Evolutionary conservation across 73 alveolate genomes (phyloP).

Genomic region (Paramecium primaurelia): DNA sequence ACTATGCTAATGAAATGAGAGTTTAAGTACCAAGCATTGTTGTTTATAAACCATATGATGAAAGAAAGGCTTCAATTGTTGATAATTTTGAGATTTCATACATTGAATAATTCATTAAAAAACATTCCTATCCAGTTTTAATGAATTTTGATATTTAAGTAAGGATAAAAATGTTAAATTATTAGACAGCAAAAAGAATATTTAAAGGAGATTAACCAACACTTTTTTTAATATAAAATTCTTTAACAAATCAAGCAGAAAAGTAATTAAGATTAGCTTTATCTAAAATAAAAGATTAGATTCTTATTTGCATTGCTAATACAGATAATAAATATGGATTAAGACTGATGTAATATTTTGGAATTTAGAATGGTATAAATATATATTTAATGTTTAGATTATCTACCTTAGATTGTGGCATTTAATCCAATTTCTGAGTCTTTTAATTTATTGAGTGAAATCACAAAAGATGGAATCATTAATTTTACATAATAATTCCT

Average conservation of each 20-base stretch:
- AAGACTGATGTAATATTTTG: slow-evolving; percentile 38
- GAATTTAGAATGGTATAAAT: not conserved
- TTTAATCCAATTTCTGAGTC: not conserved
- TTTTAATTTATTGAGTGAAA: not conserved
- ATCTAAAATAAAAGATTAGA: not conserved
- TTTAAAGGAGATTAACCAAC: slow-evolving; percentile 17
- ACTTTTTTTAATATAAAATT: not conserved
- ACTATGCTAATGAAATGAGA: not conserved
- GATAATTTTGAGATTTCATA: not conserved
- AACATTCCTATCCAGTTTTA: not conserved
- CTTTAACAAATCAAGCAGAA: not conserved
- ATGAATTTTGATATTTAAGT: slow-evolving; percentile 5
- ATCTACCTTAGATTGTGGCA: not conserved
- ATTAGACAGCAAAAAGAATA: slow-evolving; percentile 31
- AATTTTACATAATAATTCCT: not conserved
- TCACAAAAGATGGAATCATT: not conserved
- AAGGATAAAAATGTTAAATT: not conserved
- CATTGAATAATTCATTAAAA: not conserved
- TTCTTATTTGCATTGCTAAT: not conserved
- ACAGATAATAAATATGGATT: not conserved
- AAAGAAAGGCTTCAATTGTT: not conserved
- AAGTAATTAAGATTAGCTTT: not conserved
- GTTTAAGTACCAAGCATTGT: not conserved
- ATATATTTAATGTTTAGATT: not conserved
- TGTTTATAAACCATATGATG: slow-evolving; percentile 13